Evolutionary conservation across 106 monocot species (phyloP), one percentile per base, ranked within the genome.

Genomic region (Dioscorea zingiberensis): DNA sequence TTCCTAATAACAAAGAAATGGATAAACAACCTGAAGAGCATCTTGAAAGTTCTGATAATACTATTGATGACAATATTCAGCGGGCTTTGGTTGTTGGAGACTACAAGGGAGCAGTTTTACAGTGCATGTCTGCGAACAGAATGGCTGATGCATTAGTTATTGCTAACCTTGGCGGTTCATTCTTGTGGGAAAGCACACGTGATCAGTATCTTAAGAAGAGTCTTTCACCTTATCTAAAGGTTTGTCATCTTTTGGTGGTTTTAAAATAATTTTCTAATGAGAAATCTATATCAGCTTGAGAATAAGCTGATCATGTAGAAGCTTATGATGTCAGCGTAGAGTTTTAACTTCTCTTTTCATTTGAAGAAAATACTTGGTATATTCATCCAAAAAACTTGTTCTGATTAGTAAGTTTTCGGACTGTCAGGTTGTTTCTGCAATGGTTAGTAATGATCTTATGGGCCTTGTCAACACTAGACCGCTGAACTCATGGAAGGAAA

Each of bases 121-220:
- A 78, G 25, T 99, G 98, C 46, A 66, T 84, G 25, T 66, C 69
- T 61, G 86, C 93, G 17, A 89, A 93, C 63, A 86, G 84, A 73
- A 78, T 93, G 84, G 86, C 98, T 69, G 98, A 99, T 89, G 93
- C 98, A 65, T 67, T 99, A 51, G 93, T 99, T 60, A 99, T 99
- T 81, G 86, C 98, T 23, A 72, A 93, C 78, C 71, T 84, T 32
- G 79, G 89, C 25, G 89, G 93, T 63, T 29, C 89, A 51, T 70
- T 80, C 7, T 67, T 99, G 47, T 93, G 92, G 93, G 81, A 86
- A 64, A 77, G 29, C 23, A 93, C 89, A 59, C 78, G 93, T 26
- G 77, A 89, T 71, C 78, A 68, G 21, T 99, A 93, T 77, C 98
- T 99, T 57, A 80, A 77, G 65, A 81, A 66, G 69, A 89, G 84